These are phyloP conservation scores for Ascochyta clinopodiicola DNA, from an alignment of 2,329 filamentous ascomycete species.

Conservation along the genomic window DNA sequence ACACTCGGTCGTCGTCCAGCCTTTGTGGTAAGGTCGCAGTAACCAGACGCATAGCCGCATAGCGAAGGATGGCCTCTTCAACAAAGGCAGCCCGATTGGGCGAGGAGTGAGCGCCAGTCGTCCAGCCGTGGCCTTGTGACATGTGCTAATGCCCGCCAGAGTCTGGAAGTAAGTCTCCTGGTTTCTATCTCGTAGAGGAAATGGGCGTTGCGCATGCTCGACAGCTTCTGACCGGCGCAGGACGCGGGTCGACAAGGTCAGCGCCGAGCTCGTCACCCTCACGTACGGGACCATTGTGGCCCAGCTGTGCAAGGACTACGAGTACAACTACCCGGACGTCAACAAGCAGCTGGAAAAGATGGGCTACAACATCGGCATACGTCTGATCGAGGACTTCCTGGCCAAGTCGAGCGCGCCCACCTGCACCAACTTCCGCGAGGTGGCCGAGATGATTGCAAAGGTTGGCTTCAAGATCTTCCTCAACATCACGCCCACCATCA, in stretches of 20 bases:
- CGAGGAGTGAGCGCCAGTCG: conserved; percentile 69
- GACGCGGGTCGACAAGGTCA: conserved; percentile 95
- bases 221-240: conserved; percentile 57
- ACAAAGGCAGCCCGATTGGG: conserved; percentile 73
- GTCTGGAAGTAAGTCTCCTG: conserved; percentile 83
- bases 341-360: conserved; percentile 99
- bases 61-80: conserved; percentile 55
- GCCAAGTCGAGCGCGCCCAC: conserved; percentile 91
- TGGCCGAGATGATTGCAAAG: conserved; percentile 94
- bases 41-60: not conserved
- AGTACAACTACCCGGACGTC: conserved; percentile 90
- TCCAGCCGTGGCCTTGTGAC: conserved; percentile 29
- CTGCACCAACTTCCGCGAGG: conserved; percentile 92
- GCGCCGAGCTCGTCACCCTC: conserved; percentile 94
- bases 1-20: not conserved
- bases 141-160: conserved; percentile 58
- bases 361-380: conserved; percentile 97
- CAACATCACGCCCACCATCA: conserved; percentile 91
- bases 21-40: not conserved
- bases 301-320: conserved; percentile 95
- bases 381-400: conserved; percentile 95
- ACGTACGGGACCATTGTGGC: conserved; percentile 98
- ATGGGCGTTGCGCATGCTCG: not conserved
- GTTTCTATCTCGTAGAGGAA: no score
- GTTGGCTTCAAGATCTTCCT: conserved; percentile 99